A percentile compares a stretch with the other conserved stretches of the same genome.
Conservation (phyloP, 2,329 filamentous ascomycete species). For the Alternaria burnsii region DNA sequence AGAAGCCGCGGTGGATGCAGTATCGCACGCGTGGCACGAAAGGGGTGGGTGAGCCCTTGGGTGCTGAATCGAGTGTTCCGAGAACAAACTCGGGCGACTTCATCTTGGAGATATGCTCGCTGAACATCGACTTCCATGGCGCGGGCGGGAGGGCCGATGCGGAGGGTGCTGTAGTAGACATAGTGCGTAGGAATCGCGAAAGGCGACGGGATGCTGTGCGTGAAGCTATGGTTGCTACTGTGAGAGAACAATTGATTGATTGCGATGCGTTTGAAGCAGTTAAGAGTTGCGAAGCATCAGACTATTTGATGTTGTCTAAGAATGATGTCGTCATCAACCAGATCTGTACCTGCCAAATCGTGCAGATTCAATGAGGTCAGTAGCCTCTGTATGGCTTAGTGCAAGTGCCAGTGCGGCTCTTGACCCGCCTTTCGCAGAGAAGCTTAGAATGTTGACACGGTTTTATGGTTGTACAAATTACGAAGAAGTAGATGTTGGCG, state of each 20-base stretch:
- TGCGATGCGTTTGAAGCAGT: conserved; percentile 3
- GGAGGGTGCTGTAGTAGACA: conserved; percentile 56
- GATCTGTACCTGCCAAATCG: conserved; percentile 12
- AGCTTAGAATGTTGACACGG: not conserved
- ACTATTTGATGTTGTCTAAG: conserved; percentile 11
- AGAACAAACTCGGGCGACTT: conserved; percentile 61
- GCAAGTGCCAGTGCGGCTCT: not conserved
- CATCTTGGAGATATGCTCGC: conserved; percentile 59
- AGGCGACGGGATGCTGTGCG: conserved; percentile 47
- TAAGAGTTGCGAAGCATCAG: not conserved
- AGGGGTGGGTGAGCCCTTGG: conserved; percentile 51
- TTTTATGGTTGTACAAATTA: not conserved
- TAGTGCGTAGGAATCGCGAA: conserved; percentile 53
- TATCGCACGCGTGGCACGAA: conserved; percentile 70
- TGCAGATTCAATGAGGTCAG: conserved; percentile 21
- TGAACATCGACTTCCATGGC: conserved; percentile 62
- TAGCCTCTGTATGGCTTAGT: conserved; percentile 1
- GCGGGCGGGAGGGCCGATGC: conserved; percentile 52
- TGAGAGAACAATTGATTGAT: conserved; percentile 1
- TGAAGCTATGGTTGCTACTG: conserved; percentile 52
- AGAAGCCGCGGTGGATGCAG: conserved; percentile 88
- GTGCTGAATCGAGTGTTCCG: conserved; percentile 58
- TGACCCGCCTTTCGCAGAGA: not conserved
- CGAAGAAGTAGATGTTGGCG: not conserved
- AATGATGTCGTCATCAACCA: conserved; percentile 34